Percentiles rank a stretch among this genome's conserved stretches.
These are phyloP conservation scores for Nannizziopsis arthrosporioides DNA, from an alignment of 2,329 filamentous ascomycete species.

Conservation along the genomic window DNA sequence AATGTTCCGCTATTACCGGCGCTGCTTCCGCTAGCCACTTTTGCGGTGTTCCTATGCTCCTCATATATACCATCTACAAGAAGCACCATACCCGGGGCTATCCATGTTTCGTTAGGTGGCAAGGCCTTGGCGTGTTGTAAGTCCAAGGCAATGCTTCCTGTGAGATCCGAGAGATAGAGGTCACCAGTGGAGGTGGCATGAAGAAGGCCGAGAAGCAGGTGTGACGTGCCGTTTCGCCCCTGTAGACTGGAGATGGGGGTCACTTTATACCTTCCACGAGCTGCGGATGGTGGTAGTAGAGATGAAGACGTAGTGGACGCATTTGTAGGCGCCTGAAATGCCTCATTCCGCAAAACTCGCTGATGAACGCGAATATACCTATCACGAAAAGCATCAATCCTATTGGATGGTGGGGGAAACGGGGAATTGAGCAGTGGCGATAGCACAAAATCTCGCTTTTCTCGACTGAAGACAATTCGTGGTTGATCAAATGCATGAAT, in stretches of 20 bases:
- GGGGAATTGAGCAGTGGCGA: conserved; percentile 54
- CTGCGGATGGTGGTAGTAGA: conserved; percentile 43
- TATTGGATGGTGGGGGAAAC: conserved; percentile 66
- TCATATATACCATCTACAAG: conserved; percentile 93
- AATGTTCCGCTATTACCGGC: conserved; percentile 88
- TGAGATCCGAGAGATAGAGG: conserved; percentile 72
- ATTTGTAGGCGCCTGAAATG: conserved; percentile 51
- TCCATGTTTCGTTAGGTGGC: conserved; percentile 80
- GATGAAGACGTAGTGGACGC: conserved; percentile 52
- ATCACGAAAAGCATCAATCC: conserved; percentile 76
- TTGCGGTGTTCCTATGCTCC: conserved; percentile 56
- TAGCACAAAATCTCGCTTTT: conserved; percentile 83
- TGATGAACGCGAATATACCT: conserved; percentile 88
- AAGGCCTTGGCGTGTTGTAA: conserved; percentile 68
- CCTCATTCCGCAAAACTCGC: conserved; percentile 79
- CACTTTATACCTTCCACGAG: conserved; percentile 60
- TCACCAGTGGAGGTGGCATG: conserved; percentile 68
- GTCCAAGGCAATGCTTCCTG: conserved; percentile 77
- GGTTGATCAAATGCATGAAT: conserved; percentile 79
- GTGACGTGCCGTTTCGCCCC: conserved; percentile 69
- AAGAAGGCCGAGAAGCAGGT: conserved; percentile 77
- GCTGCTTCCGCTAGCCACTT: conserved; percentile 69
- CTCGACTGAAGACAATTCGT: conserved; percentile 35
- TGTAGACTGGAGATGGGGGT: conserved; percentile 68
- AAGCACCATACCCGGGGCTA: conserved; percentile 90